Conservation (phyloP, 768 basidiomycete genomes). For the Mycena kentingensis region DNA sequence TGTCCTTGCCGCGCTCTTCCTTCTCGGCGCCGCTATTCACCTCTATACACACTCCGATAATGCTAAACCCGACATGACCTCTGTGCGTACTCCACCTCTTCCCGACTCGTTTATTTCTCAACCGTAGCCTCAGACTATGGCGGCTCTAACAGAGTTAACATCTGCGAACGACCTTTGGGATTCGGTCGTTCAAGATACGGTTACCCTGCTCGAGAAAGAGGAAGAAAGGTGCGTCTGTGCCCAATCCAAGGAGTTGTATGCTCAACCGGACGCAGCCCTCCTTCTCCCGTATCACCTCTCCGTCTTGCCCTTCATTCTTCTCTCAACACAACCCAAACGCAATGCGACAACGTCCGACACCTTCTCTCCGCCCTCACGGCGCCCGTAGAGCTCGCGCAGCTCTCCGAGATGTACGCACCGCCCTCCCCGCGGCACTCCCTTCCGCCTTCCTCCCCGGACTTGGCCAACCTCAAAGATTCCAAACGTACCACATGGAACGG, state of each 20-base stretch:
- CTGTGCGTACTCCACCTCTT: slow-evolving; percentile 42
- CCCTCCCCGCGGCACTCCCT: slow-evolving; percentile 44
- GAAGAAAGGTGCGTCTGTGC: slow-evolving; percentile 56
- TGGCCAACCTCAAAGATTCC: slow-evolving; percentile 27
- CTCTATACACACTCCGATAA: slow-evolving; percentile 34
- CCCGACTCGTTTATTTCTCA: slow-evolving; percentile 11
- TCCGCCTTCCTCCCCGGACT: slow-evolving; percentile 27
- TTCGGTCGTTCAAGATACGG: slow-evolving; percentile 67
- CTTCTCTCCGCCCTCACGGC: slow-evolving; percentile 76
- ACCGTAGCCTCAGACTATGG: slow-evolving; percentile 52
- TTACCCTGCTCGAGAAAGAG: slow-evolving; percentile 66
- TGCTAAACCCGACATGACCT: slow-evolving; percentile 53
- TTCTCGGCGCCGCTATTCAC: slow-evolving; percentile 42
- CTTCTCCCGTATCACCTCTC: slow-evolving; percentile 57
- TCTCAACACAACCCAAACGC: slow-evolving; percentile 72
- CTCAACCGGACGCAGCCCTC: too few species aligned
- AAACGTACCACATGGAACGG: slow-evolving; percentile 82
- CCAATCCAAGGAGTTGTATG: too few species aligned
- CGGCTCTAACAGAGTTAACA: slow-evolving; percentile 67
- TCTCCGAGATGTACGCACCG: slow-evolving; percentile 88
- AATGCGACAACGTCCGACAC: slow-evolving; percentile 81
- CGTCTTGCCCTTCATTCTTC: slow-evolving; percentile 74
- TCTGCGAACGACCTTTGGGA: slow-evolving; percentile 74
- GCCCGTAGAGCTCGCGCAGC: slow-evolving; percentile 69
- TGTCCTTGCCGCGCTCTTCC: slow-evolving; percentile 39